phyloP scores from a whole-genome alignment of 2,329 filamentous ascomycete genomes.

The Ophiostoma triangulosporum region DNA sequence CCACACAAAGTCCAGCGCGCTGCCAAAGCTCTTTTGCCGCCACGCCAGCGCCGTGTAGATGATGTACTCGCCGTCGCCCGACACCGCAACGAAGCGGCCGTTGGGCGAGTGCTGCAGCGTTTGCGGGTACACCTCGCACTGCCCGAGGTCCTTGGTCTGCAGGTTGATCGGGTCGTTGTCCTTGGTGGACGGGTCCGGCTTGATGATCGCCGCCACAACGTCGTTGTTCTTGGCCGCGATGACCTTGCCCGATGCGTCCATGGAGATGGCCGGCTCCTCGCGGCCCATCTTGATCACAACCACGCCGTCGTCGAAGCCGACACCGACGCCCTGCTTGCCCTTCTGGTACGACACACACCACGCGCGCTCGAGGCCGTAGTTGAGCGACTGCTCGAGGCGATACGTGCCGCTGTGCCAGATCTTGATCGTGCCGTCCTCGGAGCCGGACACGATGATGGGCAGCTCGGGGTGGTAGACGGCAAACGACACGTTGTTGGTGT shows the following conservation, averaged over 20 bases:
- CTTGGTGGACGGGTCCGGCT: constrained; percentile 73
- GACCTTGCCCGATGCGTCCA: constrained; percentile 91
- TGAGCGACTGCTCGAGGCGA: constrained; percentile 85
- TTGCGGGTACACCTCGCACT: constrained; percentile 92
- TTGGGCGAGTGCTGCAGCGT: constrained; percentile 94
- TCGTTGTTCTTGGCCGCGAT: constrained; percentile 95
- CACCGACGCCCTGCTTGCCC: constrained; percentile 83
- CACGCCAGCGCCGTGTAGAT: constrained; percentile 95
- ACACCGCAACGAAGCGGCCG: constrained; percentile 69
- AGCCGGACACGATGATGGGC: constrained; percentile 93
- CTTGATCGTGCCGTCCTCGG: constrained; percentile 92
- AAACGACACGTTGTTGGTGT: constrained; percentile 96
- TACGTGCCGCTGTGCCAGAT: constrained; percentile 99
- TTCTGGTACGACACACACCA: constrained; percentile 97
- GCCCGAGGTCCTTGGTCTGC: constrained; percentile 86
- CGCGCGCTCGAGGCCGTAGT: constrained; percentile 87
- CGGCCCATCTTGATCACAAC: constrained; percentile 96
- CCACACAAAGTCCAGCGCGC: constrained; percentile 93
- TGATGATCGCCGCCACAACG: constrained; percentile 88
- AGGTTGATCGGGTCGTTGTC: constrained; percentile 79
- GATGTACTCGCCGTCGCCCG: constrained; percentile 96
- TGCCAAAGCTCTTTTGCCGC: constrained; percentile 95
- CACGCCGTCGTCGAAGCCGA: constrained; percentile 94
- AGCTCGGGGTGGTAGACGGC: constrained; percentile 96
- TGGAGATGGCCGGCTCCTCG: constrained; percentile 93